Evolutionary conservation across 2,329 filamentous ascomycete species (phyloP).

Genomic region (Xylariaceae sp.): DNA sequence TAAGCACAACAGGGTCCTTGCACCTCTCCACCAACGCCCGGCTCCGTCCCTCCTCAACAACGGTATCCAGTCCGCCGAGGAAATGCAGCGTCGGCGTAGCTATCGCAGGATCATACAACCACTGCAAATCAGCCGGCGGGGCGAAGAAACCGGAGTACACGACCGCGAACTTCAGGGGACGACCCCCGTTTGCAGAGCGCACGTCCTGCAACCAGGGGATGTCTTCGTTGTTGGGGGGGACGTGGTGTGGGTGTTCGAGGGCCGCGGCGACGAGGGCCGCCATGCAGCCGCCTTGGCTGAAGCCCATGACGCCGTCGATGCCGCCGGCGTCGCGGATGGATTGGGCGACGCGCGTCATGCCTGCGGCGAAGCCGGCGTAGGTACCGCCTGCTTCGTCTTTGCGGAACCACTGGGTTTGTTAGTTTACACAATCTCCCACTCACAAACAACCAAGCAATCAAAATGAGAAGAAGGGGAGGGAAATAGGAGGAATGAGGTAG

Average conservation of each 20-base stretch:
- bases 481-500: not conserved
- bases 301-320: conserved; percentile 75
- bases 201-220: conserved; percentile 41
- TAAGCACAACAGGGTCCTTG: conserved; percentile 47
- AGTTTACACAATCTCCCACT: no score
- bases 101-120: conserved; percentile 42
- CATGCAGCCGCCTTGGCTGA: conserved; percentile 72
- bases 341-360: conserved; percentile 57
- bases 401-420: conserved; percentile 61
- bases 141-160: conserved; percentile 62
- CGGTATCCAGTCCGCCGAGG: conserved; percentile 76
- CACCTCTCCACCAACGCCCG: conserved; percentile 62
- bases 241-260: conserved; percentile 50
- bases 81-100: conserved; percentile 75
- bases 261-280: conserved; percentile 68
- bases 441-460: no score
- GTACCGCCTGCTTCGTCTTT: conserved; percentile 57
- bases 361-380: conserved; percentile 66
- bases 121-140: conserved; percentile 28
- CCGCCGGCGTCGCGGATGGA: conserved; percentile 59
- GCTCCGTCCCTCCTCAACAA: conserved; percentile 75
- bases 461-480: no score
- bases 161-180: conserved; percentile 53
- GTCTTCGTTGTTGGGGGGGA: conserved; percentile 14
- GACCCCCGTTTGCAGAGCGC: conserved; percentile 44